phyloP scores from a whole-genome alignment of 208 protist genomes.

The Trypanosoma caninum region DNA sequence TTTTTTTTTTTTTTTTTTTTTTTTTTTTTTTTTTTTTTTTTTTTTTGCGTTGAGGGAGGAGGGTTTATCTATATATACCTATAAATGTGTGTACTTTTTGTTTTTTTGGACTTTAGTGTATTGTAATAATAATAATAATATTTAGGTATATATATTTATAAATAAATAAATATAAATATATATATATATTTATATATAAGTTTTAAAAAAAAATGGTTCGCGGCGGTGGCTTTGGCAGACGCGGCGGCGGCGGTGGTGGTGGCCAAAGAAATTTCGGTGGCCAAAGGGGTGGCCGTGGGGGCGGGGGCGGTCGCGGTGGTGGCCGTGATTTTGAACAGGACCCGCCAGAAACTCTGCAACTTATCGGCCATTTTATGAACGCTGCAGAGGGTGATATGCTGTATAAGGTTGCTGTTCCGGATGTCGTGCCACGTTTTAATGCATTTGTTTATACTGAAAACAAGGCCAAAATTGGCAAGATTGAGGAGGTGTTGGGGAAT shows the following conservation, averaged over 20 bases:
- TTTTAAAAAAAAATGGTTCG: conserved; percentile 26
- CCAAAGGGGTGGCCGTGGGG: conserved; percentile 26
- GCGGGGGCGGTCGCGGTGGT: conserved; percentile 71
- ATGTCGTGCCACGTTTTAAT: conserved; percentile 86
- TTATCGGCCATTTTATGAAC: conserved; percentile 83
- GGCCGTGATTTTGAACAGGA: conserved; percentile 68
- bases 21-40: conserved; percentile 6
- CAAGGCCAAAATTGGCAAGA: conserved; percentile 92
- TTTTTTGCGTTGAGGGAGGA: background rate
- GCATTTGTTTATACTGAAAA: conserved; percentile 91
- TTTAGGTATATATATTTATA: no score
- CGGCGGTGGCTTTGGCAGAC: conserved; percentile 40
- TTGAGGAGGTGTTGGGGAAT: conserved; percentile 89
- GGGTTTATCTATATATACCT: no score
- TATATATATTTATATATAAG: no score
- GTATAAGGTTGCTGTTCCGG: conserved; percentile 64
- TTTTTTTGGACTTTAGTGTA: no score
- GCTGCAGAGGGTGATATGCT: conserved; percentile 88
- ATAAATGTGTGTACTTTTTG: no score
- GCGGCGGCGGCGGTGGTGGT: conserved; percentile 23
- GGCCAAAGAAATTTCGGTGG: conserved; percentile 33
- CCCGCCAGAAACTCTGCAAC: conserved; percentile 80
- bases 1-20: conserved; percentile 10
- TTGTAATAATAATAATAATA: no score
- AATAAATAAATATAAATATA: no score